Evolutionary conservation across 176 grass and related monocot species (phyloP).

Genomic region (Carex pumila): DNA sequence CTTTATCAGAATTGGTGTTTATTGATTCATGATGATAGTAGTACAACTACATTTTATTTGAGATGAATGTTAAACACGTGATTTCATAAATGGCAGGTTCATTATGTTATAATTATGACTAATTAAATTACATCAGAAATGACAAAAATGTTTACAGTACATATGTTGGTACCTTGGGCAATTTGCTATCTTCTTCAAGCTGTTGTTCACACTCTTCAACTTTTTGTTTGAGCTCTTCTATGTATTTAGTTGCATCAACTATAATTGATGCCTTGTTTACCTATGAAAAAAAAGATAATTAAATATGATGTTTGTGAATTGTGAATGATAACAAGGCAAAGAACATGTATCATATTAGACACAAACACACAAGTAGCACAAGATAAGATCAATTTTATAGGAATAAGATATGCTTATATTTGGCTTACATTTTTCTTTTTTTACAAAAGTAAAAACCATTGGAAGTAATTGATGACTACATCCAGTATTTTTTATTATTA

Average conservation of each 20-base stretch:
- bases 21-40: background rate
- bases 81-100: background rate
- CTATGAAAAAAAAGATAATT: conserved; percentile 20
- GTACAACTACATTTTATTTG: background rate
- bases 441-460: background rate
- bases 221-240: conserved; percentile 56
- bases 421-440: background rate
- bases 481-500: background rate
- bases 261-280: conserved; percentile 53
- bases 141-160: background rate
- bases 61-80: background rate
- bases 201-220: conserved; percentile 21
- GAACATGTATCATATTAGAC: background rate
- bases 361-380: background rate
- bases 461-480: background rate
- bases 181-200: background rate
- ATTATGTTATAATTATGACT: background rate
- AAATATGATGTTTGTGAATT: background rate
- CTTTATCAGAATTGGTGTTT: background rate
- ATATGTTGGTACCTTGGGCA: conserved; percentile 21
- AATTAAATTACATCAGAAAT: background rate
- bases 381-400: background rate
- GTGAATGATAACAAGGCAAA: background rate
- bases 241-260: conserved; percentile 58
- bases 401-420: background rate